Base-by-base conservation (phyloP, 805 yeast species). In the Saturnispora dispora region DNA sequence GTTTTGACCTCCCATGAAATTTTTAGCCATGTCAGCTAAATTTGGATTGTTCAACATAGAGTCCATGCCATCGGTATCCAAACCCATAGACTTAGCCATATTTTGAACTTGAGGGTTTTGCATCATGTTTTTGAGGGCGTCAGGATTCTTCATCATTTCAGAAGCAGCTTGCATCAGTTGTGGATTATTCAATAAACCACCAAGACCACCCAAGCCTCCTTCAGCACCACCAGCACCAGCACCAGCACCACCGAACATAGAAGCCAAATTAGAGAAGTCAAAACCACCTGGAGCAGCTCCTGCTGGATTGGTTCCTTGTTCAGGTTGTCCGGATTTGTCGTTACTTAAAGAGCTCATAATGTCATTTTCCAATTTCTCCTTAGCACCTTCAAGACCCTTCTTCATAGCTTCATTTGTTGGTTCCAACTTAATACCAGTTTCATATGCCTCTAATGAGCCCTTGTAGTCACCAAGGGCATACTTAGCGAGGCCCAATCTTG, bases 381-480 rank as follows among this genome's bases (percentile, higher is more conserved):
- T 87, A 23, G 97, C 97, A 35, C 96, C 87, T 67, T 91, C 96
- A 65, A 81, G 89, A 50, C 96, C 99, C 64, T 83, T 83, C 68
- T 77, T 79, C 96, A 91, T 91, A 17, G 93, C 90, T 40, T 85
- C 96, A 7, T 90, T 79, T 45, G 91, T 88, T 25, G 72, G 70
- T 44, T 81, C 85, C 43, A 97, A 96, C 71, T 93, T 98, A 58
- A 93, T 69, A 39, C 96, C 99, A 57, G 75, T 76, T 69, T 86
- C 82, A 71, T 93, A 93, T 28, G 98, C 97, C 46, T 88, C 85
- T 73, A 89, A 74, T 11, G 99, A 79, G 48, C 85, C 96, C 68
- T 85, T 82, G 53, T 91, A 82, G 64, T 90, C 91, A n/a, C 96
- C 96, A 53, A 85, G 73, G n/a, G 96, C 96, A 67, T 84, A 91